Evolutionary conservation across 1,284 basidiomycete genomes (phyloP).

Genomic region (Phylloboletellus chloephorus): DNA sequence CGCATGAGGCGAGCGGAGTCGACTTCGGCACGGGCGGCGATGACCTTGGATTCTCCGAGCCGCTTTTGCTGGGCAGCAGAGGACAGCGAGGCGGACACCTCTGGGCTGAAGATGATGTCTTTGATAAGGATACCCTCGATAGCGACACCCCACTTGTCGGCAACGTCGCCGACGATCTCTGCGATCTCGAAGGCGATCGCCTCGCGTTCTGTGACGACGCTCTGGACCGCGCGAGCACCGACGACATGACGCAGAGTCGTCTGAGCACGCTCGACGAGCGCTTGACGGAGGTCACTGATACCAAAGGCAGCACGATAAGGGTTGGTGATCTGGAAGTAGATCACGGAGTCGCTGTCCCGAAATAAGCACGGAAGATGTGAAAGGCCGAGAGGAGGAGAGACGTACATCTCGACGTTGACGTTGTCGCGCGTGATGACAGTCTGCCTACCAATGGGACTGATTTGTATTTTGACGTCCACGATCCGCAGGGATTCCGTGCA

Average conservation of each 20-base stretch:
- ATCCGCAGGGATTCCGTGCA: slow-evolving; percentile 81
- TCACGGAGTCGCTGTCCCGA: slow-evolving; percentile 69
- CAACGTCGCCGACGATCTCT: slow-evolving; percentile 85
- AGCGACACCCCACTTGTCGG: slow-evolving; percentile 90
- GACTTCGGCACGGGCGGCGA: slow-evolving; percentile 93
- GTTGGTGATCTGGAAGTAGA: slow-evolving; percentile 85
- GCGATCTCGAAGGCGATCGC: slow-evolving; percentile 95
- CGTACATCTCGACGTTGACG: slow-evolving; percentile 79
- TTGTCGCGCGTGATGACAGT: slow-evolving; percentile 86
- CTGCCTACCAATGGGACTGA: slow-evolving; percentile 82
- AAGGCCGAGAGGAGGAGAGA: slow-evolving; percentile 4
- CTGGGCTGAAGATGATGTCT: slow-evolving; percentile 89
- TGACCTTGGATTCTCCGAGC: slow-evolving; percentile 93
- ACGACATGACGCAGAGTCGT: slow-evolving; percentile 95
- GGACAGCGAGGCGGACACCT: slow-evolving; percentile 88
- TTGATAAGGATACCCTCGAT: slow-evolving; percentile 94
- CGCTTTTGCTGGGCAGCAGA: slow-evolving; percentile 93
- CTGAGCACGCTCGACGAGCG: slow-evolving; percentile 89
- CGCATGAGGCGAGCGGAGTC: slow-evolving; percentile 93
- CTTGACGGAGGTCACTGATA: slow-evolving; percentile 82
- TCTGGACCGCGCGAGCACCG: slow-evolving; percentile 81
- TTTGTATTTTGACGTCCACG: slow-evolving; percentile 94
- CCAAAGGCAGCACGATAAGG: slow-evolving; percentile 91
- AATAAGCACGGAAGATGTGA: slow-evolving; percentile 14
- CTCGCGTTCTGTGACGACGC: slow-evolving; percentile 89